These are phyloP conservation scores for Clathrus columnatus DNA, from an alignment of 768 basidiomycete species.

Conservation along the genomic window DNA sequence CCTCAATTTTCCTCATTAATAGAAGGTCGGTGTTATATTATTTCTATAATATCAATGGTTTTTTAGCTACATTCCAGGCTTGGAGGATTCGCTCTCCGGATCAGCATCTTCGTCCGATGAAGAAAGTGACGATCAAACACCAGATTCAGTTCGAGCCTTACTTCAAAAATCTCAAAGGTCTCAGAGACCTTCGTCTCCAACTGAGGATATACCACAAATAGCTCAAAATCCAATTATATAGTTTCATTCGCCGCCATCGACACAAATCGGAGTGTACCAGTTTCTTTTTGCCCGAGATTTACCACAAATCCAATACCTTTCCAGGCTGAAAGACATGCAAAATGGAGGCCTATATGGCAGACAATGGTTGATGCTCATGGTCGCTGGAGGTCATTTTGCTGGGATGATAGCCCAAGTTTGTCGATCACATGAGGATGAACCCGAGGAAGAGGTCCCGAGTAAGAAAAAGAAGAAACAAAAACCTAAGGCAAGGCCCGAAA, in stretches of 20 bases:
- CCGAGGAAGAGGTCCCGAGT: constrained; percentile 26
- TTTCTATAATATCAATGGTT: background rate
- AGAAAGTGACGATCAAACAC: constrained; percentile 36
- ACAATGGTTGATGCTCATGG: constrained; percentile 93
- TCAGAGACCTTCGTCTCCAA: constrained; percentile 39
- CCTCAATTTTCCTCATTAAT: constrained; percentile 67
- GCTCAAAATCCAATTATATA: constrained; percentile 70
- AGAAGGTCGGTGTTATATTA: constrained; percentile 50
- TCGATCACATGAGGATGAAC: constrained; percentile 35
- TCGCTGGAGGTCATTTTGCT: constrained; percentile 96
- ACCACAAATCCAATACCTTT: constrained; percentile 39
- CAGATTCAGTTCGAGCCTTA: constrained; percentile 57
- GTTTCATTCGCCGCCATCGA: constrained; percentile 79
- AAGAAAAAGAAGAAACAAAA: constrained; percentile 42
- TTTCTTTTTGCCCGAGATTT: constrained; percentile 52
- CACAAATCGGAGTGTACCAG: constrained; percentile 85
- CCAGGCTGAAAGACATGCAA: constrained; percentile 62
- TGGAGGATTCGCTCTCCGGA: constrained; percentile 88
- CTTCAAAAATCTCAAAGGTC: constrained; percentile 49
- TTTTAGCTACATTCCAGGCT: constrained; percentile 29
- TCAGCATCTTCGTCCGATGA: constrained; percentile 67
- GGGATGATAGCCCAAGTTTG: constrained; percentile 78
- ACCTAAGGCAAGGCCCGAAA: constrained; percentile 60
- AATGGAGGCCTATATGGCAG: constrained; percentile 42
- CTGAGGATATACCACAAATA: constrained; percentile 26